A percentile compares a stretch with the other conserved stretches of the same genome.
These are phyloP conservation scores for Kodamaea hsintzibuensis DNA, from an alignment of 805 yeast genomes.

Conservation along the genomic window DNA sequence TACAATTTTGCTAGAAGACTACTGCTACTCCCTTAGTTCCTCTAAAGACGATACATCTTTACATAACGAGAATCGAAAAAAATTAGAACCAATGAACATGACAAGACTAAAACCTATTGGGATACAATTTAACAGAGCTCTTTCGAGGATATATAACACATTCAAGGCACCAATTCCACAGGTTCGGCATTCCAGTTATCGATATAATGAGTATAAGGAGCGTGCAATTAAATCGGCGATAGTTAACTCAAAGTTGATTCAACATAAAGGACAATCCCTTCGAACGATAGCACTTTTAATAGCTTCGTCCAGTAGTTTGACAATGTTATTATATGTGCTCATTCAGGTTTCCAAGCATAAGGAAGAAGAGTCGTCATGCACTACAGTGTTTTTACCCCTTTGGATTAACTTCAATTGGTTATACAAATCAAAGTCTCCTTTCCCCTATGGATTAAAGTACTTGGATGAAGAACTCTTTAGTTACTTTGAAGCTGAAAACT, in stretches of 20 bases:
- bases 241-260: constrained; percentile 10
- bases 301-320: constrained; percentile 21
- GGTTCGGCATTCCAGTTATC: not conserved
- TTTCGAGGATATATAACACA: too few relatives aligned
- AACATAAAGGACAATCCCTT: constrained; percentile 18
- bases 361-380: constrained; percentile 5
- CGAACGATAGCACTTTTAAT: constrained; percentile 22
- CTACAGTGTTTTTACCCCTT: constrained; percentile 22
- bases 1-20: too few relatives aligned
- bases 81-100: too few relatives aligned
- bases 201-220: not conserved
- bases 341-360: constrained; percentile 17
- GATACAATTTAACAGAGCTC: too few relatives aligned
- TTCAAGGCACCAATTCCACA: not conserved
- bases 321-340: constrained; percentile 25
- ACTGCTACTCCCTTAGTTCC: too few relatives aligned
- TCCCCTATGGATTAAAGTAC: constrained; percentile 29
- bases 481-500: constrained; percentile 14
- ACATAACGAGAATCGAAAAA: too few relatives aligned
- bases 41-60: too few relatives aligned
- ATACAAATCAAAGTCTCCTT: constrained; percentile 19
- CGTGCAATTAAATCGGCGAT: not conserved
- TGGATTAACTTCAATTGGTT: constrained; percentile 33
- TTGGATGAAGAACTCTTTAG: constrained; percentile 23
- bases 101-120: too few relatives aligned